Percentiles rank a stretch among this genome's conserved stretches.
Evolutionary conservation across 2,329 filamentous ascomycete species (phyloP).

Genomic region (Knoxdaviesia capensis): DNA sequence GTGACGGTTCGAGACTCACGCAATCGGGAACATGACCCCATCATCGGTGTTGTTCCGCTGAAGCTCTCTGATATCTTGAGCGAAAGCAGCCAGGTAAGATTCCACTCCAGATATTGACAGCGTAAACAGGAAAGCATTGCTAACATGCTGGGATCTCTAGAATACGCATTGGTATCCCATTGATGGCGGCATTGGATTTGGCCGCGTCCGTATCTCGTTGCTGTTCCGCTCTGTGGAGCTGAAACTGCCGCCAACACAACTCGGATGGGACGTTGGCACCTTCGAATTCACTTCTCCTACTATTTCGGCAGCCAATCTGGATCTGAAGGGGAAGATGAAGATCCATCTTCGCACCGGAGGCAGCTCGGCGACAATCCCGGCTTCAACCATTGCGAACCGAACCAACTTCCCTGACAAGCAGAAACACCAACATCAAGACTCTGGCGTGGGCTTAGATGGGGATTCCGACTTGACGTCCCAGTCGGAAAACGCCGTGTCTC

Average conservation of each 20-base stretch:
- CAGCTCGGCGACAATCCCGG: slow-evolving; percentile 49
- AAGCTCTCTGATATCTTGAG: slow-evolving; percentile 77
- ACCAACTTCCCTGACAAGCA: no score
- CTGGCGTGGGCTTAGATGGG: no score
- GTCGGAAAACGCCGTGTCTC: slow-evolving; percentile 21
- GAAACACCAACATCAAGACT: no score
- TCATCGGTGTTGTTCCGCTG: slow-evolving; percentile 78
- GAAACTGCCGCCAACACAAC: slow-evolving; percentile 59
- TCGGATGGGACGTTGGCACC: slow-evolving; percentile 90
- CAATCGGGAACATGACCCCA: slow-evolving; percentile 82
- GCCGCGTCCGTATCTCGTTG: slow-evolving; percentile 70
- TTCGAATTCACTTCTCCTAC: slow-evolving; percentile 66
- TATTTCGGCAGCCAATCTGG: slow-evolving; percentile 44
- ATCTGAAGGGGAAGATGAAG: slow-evolving; percentile 47
- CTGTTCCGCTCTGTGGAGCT: slow-evolving; percentile 83
- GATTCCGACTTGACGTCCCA: not conserved
- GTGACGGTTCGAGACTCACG: slow-evolving; percentile 75
- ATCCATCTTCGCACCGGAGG: slow-evolving; percentile 70
- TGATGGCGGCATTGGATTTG: slow-evolving; percentile 83
- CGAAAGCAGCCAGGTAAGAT: slow-evolving; percentile 52
- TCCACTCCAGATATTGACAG: no score
- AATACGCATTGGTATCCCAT: slow-evolving; percentile 83
- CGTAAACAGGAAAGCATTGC: no score
- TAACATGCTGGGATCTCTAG: no score
- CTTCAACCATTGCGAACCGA: slow-evolving; percentile 14